Evolutionary conservation across 768 basidiomycete genomes (phyloP).

Genomic region (Tricholoma hemisulphureum): DNA sequence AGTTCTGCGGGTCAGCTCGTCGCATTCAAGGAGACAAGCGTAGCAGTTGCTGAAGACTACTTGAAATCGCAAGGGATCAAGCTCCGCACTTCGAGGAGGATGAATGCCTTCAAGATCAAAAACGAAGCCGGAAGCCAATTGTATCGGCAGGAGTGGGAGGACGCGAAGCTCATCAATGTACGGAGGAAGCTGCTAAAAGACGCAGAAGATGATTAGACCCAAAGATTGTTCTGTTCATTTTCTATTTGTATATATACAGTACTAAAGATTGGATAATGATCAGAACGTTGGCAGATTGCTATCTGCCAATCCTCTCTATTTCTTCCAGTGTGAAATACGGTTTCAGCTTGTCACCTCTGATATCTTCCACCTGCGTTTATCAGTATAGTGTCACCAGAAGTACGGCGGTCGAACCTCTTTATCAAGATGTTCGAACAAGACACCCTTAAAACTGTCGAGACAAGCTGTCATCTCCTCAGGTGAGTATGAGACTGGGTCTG

Average conservation of each 20-base stretch:
- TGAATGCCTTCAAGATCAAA: background rate
- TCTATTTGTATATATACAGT: background rate
- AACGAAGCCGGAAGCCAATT: background rate
- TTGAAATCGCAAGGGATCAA: background rate
- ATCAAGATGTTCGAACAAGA: slow-evolving; percentile 53
- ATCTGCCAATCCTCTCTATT: slow-evolving; percentile 24
- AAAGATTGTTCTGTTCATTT: too few relatives aligned
- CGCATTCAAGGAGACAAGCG: background rate
- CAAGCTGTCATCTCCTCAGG: slow-evolving; percentile 49
- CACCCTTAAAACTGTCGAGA: slow-evolving; percentile 47
- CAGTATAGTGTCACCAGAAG: background rate
- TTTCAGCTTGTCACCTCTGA: slow-evolving; percentile 49
- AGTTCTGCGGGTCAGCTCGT: background rate
- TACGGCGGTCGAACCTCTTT: slow-evolving; percentile 40
- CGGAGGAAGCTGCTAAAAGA: slow-evolving; percentile 1
- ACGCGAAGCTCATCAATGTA: background rate
- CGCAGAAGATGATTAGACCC: background rate
- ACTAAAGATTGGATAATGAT: background rate
- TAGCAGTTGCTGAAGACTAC: background rate
- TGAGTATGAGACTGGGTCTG: slow-evolving; percentile 46
- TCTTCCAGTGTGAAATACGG: slow-evolving; percentile 54
- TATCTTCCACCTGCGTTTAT: slow-evolving; percentile 42
- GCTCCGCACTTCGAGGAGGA: background rate
- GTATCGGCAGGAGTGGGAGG: background rate
- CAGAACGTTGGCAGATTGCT: too few relatives aligned